Base-by-base conservation (phyloP, 2,329 filamentous ascomycete genomes). In the Botrytis medusae region DNA sequence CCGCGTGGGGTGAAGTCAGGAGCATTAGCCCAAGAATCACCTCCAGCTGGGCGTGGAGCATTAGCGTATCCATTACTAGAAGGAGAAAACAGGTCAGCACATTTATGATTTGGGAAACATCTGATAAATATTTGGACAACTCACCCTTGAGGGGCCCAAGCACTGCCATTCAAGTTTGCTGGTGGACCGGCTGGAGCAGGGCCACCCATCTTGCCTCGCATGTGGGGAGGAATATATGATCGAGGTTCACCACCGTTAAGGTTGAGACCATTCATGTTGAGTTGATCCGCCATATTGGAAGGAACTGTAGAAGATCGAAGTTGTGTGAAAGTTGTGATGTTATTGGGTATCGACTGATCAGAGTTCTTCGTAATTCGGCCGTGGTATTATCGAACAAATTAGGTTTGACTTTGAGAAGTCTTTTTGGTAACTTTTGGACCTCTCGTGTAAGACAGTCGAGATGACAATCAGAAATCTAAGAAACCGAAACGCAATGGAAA, bases 151-250 rank as follows among this genome's bases (percentile, higher is more conserved):
- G 78, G 78, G 46, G 78, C 88, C 89, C 89, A 92, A 72, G 89
- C 89, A 79, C 88, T 90, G 82, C 87, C 87, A 83, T 88, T 89
- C 71, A 91, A 84, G 72, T 88, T 80, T 70, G 63, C 74, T 51
- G 75, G 75, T 67, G 76, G 74, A 57, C 77, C 76, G 62, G 70
- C 62, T 37, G 77, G 74, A 44, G 75, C 60, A 71, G 77, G 76
- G 32, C 77, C 80, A 73, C 82, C 83, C 79, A 85, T 83, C 82
- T 88, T 88, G 79, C 85, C 85, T 81, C 93, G 91, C 87, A 95
- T 90, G 84, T 96, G 93, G 83, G 93, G 93, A 77, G 93, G 93
- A 78, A 96, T 94, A 87, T 96, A 96, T 73, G 92, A 92, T 80
- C 91, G 91, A 78, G 85, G 82, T 79, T 86, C 84, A 79, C 84